These are phyloP conservation scores for Scolecobasidium constrictum DNA, from an alignment of 2,329 filamentous ascomycete genomes.

Conservation along the genomic window DNA sequence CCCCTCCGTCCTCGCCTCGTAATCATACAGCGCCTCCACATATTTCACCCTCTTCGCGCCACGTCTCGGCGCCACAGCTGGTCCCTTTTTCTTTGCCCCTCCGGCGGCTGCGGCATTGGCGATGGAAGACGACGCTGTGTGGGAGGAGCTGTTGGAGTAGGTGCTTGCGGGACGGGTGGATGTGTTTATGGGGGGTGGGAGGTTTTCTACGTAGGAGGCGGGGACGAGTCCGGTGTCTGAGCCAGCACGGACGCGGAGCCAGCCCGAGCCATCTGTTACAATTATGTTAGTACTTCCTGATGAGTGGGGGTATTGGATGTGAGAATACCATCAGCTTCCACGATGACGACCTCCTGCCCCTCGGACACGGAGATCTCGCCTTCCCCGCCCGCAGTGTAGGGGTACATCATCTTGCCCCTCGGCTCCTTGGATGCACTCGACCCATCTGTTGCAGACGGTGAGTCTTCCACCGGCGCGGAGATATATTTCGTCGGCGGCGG, in stretches of 20 bases:
- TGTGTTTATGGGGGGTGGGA: slow-evolving; percentile 24
- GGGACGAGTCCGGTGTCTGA: slow-evolving; percentile 78
- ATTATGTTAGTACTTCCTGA: slow-evolving; percentile 14
- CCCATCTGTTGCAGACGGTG: neutral
- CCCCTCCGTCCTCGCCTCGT: slow-evolving; percentile 70
- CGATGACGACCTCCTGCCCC: slow-evolving; percentile 62
- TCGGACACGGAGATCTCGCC: slow-evolving; percentile 76
- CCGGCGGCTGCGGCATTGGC: slow-evolving; percentile 15
- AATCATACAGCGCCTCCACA: slow-evolving; percentile 87
- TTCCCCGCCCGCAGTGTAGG: slow-evolving; percentile 68
- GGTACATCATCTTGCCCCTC: slow-evolving; percentile 80
- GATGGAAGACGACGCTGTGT: slow-evolving; percentile 24
- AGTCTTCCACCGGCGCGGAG: slow-evolving; percentile 28
- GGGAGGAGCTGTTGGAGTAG: slow-evolving; percentile 63
- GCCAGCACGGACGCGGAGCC: slow-evolving; percentile 72
- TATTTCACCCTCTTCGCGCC: slow-evolving; percentile 92
- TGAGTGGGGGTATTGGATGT: neutral
- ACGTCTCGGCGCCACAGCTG: slow-evolving; percentile 78
- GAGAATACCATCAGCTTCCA: slow-evolving; percentile 78
- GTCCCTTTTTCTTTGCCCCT: slow-evolving; percentile 70
- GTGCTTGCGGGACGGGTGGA: slow-evolving; percentile 43
- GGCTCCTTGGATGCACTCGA: slow-evolving; percentile 33
- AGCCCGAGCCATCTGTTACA: slow-evolving; percentile 70
- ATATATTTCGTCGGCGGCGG: slow-evolving; percentile 79
- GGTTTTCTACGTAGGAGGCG: slow-evolving; percentile 65